These are phyloP conservation scores for Blastobotrys arbuscula DNA, from an alignment of 1,139 yeast genomes.

Conservation along the genomic window DNA sequence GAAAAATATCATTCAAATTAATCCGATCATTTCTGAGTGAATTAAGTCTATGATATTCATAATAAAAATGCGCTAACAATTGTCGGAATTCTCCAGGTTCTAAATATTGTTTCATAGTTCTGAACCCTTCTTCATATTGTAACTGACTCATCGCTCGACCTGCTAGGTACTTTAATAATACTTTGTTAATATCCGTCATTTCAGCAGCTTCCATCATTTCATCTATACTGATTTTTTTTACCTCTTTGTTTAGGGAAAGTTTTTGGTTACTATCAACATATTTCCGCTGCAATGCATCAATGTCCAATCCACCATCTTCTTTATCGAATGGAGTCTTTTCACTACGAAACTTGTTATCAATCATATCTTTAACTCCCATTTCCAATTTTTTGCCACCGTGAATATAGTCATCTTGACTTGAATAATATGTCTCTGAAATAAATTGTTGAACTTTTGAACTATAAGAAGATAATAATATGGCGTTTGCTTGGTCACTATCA, in stretches of 20 bases:
- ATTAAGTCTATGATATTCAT: slow-evolving; percentile 10
- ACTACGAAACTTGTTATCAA: too few relatives aligned
- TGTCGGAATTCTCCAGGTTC: slow-evolving; percentile 17
- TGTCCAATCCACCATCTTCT: slow-evolving; percentile 2
- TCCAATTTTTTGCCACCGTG: background rate
- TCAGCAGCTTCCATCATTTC: slow-evolving; percentile 1
- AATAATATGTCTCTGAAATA: background rate
- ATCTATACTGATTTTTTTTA: slow-evolving; percentile 4
- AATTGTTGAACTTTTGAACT: background rate
- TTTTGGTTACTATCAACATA: slow-evolving; percentile 8
- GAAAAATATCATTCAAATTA: slow-evolving; percentile 10
- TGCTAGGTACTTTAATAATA: slow-evolving; percentile 8
- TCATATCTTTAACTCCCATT: background rate
- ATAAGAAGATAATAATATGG: too few relatives aligned
- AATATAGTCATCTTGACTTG: background rate
- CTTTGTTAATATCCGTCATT: slow-evolving; percentile 11
- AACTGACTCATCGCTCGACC: slow-evolving; percentile 13
- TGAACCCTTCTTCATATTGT: slow-evolving; percentile 14
- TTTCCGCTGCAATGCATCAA: slow-evolving; percentile 9
- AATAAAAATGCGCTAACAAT: slow-evolving; percentile 17
- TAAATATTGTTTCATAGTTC: slow-evolving; percentile 13
- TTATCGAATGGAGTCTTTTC: background rate
- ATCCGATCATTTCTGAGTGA: slow-evolving; percentile 5
- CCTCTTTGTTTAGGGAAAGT: background rate
- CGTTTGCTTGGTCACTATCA: too few relatives aligned